These are phyloP conservation scores for Mucor lusitanicus DNA, from an alignment of 371 early-diverging fungal genomes.

Conservation along the genomic window DNA sequence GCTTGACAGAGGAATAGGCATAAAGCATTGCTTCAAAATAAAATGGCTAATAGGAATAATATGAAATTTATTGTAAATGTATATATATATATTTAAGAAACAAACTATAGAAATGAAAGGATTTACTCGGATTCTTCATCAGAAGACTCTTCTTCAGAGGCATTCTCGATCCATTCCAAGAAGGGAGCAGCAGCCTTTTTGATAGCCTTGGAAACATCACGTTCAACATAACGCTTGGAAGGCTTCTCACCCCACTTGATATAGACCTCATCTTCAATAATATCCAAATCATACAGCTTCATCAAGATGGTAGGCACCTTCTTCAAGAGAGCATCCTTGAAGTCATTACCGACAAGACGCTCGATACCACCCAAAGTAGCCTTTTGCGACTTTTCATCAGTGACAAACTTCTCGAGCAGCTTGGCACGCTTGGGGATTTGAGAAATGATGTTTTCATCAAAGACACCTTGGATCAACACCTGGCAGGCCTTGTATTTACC, in stretches of 20 bases:
- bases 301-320: slow-evolving; percentile 83
- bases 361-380: slow-evolving; percentile 92
- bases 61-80: neutral
- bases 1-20: too few relatives aligned
- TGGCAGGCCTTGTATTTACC: slow-evolving; percentile 77
- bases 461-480: slow-evolving; percentile 75
- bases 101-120: neutral
- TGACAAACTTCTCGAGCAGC: slow-evolving; percentile 71
- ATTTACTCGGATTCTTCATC: slow-evolving; percentile 37
- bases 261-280: slow-evolving; percentile 90
- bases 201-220: slow-evolving; percentile 75
- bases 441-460: slow-evolving; percentile 63
- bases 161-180: slow-evolving; percentile 85
- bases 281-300: slow-evolving; percentile 87
- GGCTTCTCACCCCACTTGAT: slow-evolving; percentile 90
- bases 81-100: too few relatives aligned
- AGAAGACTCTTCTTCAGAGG: slow-evolving; percentile 50
- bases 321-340: slow-evolving; percentile 66
- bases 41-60: too few relatives aligned
- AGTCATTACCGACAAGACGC: slow-evolving; percentile 73
- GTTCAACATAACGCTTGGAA: slow-evolving; percentile 88
- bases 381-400: slow-evolving; percentile 84
- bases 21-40: neutral
- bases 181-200: slow-evolving; percentile 87
- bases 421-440: slow-evolving; percentile 67